Evolutionary conservation across 768 basidiomycete species (phyloP).

Genomic region (Suillus clintonianus): DNA sequence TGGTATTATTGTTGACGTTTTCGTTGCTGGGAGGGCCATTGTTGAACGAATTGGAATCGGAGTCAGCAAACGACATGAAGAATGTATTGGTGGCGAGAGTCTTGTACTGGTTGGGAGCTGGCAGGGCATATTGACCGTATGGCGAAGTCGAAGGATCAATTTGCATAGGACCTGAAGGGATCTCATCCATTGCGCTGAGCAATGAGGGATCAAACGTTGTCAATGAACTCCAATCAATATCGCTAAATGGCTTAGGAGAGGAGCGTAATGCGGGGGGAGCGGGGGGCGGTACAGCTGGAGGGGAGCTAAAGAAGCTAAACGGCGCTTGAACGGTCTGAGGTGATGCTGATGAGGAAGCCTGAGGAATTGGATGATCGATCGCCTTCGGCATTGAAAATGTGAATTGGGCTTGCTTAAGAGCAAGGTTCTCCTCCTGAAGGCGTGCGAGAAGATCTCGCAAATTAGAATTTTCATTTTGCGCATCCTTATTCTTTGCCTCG

Average conservation of each 20-base stretch:
- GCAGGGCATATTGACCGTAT: slow-evolving; percentile 52
- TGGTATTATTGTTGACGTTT: slow-evolving; percentile 10
- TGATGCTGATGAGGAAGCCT: slow-evolving; percentile 22
- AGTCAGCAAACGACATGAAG: slow-evolving; percentile 79
- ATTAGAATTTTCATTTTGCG: slow-evolving; percentile 82
- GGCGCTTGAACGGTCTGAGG: slow-evolving; percentile 21
- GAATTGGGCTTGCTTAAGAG: slow-evolving; percentile 79
- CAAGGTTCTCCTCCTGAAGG: slow-evolving; percentile 84
- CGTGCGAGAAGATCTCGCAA: slow-evolving; percentile 82
- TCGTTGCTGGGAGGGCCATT: slow-evolving; percentile 10
- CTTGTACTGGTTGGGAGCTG: slow-evolving; percentile 58
- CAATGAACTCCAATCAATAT: slow-evolving; percentile 64
- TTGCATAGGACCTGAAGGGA: slow-evolving; percentile 53
- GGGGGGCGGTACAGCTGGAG: slow-evolving; percentile 21
- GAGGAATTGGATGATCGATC: slow-evolving; percentile 7
- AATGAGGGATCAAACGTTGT: slow-evolving; percentile 71
- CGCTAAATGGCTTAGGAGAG: slow-evolving; percentile 24
- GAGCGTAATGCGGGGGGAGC: slow-evolving; percentile 34
- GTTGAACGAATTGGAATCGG: slow-evolving; percentile 42
- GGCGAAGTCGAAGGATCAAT: slow-evolving; percentile 52
- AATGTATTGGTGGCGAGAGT: slow-evolving; percentile 83
- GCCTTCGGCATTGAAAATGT: slow-evolving; percentile 76
- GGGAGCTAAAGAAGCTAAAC: slow-evolving; percentile 29
- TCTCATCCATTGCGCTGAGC: slow-evolving; percentile 66
- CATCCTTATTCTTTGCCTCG: slow-evolving; percentile 76